Percentiles rank a stretch among this genome's conserved stretches.
Evolutionary conservation across 164 flowering plant genomes (phyloP).

Genomic region (Litsea cubeba): DNA sequence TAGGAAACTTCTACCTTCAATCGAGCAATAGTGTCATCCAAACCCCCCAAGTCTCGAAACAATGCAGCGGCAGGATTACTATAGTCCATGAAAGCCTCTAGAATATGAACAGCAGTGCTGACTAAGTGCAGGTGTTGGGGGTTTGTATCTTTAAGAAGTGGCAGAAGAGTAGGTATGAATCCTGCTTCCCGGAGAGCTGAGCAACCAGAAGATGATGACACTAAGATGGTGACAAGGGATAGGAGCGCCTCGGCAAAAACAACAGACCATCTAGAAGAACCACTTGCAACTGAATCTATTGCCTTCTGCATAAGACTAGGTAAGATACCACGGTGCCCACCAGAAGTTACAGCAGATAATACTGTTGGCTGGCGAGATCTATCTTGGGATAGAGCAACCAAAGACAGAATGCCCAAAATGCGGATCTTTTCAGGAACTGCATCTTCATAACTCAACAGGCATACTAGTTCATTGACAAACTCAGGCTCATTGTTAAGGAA

Average conservation of each 20-base stretch:
- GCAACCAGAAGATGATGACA: conserved; percentile 87
- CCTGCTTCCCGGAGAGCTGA: conserved; percentile 92
- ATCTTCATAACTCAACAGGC: conserved; percentile 78
- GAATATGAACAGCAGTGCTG: conserved; percentile 74
- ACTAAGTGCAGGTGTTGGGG: conserved; percentile 90
- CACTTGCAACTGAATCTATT: conserved; percentile 55
- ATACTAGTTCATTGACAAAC: conserved; percentile 78
- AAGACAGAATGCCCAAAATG: conserved; percentile 55
- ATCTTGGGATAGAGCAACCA: conserved; percentile 88
- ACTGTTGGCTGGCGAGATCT: conserved; percentile 72
- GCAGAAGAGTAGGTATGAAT: conserved; percentile 83
- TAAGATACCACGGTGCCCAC: conserved; percentile 79
- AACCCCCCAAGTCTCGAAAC: conserved; percentile 86
- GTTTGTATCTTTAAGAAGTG: conserved; percentile 80
- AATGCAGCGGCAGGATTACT: conserved; percentile 88
- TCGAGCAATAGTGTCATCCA: conserved; percentile 83
- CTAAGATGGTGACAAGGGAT: conserved; percentile 80
- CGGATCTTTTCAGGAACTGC: conserved; percentile 66
- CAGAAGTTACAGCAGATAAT: conserved; percentile 75
- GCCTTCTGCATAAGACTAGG: conserved; percentile 94
- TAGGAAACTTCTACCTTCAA: conserved; percentile 68
- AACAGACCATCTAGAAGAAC: conserved; percentile 69
- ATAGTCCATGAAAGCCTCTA: conserved; percentile 92
- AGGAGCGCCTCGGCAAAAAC: conserved; percentile 83
- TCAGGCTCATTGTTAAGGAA: conserved; percentile 87